Evolutionary conservation across 306 rosid species (phyloP), one percentile per base, ranked within the genome.

Genomic region (Citrullus colocynthis): DNA sequence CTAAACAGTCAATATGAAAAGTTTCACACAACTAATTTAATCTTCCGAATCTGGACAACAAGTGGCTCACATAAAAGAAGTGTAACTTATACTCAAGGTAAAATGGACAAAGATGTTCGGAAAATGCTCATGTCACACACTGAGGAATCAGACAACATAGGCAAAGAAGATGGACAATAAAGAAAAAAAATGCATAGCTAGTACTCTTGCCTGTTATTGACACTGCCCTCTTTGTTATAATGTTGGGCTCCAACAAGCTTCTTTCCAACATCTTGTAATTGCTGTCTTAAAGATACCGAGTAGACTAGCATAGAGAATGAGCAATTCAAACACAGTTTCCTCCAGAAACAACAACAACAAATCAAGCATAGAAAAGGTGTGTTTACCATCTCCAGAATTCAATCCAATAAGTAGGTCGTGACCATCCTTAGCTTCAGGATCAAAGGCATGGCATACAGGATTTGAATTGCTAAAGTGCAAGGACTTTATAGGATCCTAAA

Each of bases 231-330:
- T 87, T 90, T 96, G 87, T 92, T 96, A 84, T 96, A 93, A 86
- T 92, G 98, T 77, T 88, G 99, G 57, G 94, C 96, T 48, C 93
- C 96, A 42, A 93, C 96, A 84, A 96, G 93, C 92, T 91, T 96
- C 83, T 92, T 96, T 66, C 99, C 98, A 70, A 91, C 96, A 84
- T 96, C 99, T 88, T 96, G 99, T 82, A 96, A 90, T 87, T 96
- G 98, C 74, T 96, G 98, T 85, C 98, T 91, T 89, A 96, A 88
- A 81, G 99, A 96, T 81, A 93, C 96, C 30, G 97, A 89, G 91
- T 96, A 92, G 75, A 92, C 99, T 96, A 83, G 54, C 80, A 49
- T 48, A 73, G 82, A 66, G 86, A 78, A 64, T 76, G 51, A 85
- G 74, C 81, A 87, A 81, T 81, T 83, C 82, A 82, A 57, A 84